Base-by-base conservation (phyloP, 108 stramenopile genomes). In the Cyclostephanos invisitatus region DNA sequence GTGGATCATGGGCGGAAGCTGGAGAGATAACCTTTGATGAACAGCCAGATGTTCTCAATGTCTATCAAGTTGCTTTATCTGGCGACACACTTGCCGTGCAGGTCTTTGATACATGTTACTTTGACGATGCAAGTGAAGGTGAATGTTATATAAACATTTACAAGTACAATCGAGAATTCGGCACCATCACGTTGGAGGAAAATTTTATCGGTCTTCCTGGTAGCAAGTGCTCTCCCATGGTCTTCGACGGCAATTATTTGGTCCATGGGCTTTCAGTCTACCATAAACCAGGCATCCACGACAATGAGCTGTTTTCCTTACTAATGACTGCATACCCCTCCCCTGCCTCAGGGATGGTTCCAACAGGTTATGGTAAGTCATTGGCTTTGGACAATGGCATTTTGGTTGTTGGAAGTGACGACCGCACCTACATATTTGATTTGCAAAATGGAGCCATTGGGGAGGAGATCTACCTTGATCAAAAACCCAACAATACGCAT, bases 401-500 rank as follows among this genome's bases (percentile, higher is more conserved):
- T 8, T 64, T 72, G 72, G 48, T 72, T 17, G 72, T 72, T 25
- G 61, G 62, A 37, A 56, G 62, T 42, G 27, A 54, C 72, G 55
- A 72, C 21, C 47, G 63, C 11, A 72, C 72, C n/a, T 53, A 72
- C 53, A 25, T 72, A 10, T 72, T 72, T 37, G 63, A 62, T 11
- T 38, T 32, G 36, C 58, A 72, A 38, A 37, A 21, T 7, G 37
- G 51, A 40, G 72, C 35, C 18, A 15, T 22, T 24, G 62, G 28
- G 50, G 62, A 72, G 18, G 72, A 60, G 62, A 25, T 44, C 10
- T 21, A 54, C 3, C 51, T 18, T 22, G 50, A 63, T 20, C 32
- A 72, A 20, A 21, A 72, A 20, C 38, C 62, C 42, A 51, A 63
- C 55, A 54, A 64, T 14, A 27, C 21, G n/a, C 63, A 72, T 35